Evolutionary conservation across 768 basidiomycete species (phyloP), one percentile per base, ranked within the genome.

Genomic region (Lactifluus echinatus): DNA sequence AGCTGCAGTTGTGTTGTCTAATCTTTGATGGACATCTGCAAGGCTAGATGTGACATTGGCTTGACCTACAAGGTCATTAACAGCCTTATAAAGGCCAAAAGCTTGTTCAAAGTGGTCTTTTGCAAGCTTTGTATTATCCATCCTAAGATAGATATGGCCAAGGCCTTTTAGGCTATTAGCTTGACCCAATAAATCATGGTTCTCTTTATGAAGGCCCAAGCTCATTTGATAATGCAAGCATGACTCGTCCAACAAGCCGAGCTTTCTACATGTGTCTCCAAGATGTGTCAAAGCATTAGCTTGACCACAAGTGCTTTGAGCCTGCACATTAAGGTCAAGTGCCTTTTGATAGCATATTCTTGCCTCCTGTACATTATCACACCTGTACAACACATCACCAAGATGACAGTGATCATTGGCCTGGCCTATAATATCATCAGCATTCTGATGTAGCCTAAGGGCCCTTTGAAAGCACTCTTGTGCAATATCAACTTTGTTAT

Each of bases 281-380:
- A 61, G 50, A 46, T 59, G 60, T 8, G 34, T 59, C 26, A 61
- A 44, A 14, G 43, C 60, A 43, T 61, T 61, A 12, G 60, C 60
- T 49, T 61, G 50, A n/a, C 60, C 60, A 36, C 34, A 49, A 0
- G 45, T 26, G 34, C 23, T 48, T 8, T 45, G n/a, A 1, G 36
- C 36, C 21, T 39, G 29, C 15, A 47, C 23, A 14, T 59, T 39
- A 26, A 61, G 39, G 12, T 59, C 42, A 24, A 47, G 44, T 8
- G 60, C 60, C 2, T 5, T 28, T 42, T 53, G 46, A 11, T 61
- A 61, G 23, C 31, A 12, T 3, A 17, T n/a, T 42, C 17, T 50
- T 3, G 60, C 60, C 21, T 49, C 42, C 24, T 47, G 31, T 7
- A 43, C n/a, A 2, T 61, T 17, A 36, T 61, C 60, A 11, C 36